Percentiles rank a stretch among this genome's conserved stretches.
phyloP scores from a whole-genome alignment of 768 basidiomycete genomes.

The Pleurotus giganteus region DNA sequence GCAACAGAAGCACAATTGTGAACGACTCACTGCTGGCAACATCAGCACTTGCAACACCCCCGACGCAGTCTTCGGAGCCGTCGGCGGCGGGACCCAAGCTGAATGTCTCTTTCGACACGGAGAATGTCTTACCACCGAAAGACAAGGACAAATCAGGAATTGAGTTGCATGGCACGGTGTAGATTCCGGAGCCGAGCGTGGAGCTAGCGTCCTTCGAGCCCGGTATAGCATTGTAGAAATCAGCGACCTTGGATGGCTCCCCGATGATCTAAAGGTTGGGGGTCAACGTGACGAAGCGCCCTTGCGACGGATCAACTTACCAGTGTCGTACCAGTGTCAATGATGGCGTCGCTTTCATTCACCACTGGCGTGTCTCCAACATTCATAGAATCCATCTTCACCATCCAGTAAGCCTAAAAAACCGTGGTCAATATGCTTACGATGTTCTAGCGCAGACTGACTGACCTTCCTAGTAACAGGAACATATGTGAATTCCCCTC shows the following conservation, averaged over 20 bases:
- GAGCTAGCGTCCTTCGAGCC: background rate
- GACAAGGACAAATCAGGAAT: slow-evolving; percentile 29
- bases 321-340: slow-evolving; percentile 8
- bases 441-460: background rate
- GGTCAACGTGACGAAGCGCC: too few species aligned
- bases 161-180: slow-evolving; percentile 26
- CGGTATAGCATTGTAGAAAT: slow-evolving; percentile 5
- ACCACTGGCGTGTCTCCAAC: background rate
- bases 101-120: slow-evolving; percentile 41
- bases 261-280: background rate
- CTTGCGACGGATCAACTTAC: background rate
- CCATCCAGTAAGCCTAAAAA: slow-evolving; percentile 3
- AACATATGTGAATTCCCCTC: slow-evolving; percentile 34
- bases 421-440: background rate
- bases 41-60: slow-evolving; percentile 23
- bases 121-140: slow-evolving; percentile 35
- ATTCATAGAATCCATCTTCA: background rate
- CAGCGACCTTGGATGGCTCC: background rate
- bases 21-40: slow-evolving; percentile 4
- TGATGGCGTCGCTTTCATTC: background rate
- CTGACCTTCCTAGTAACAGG: slow-evolving; percentile 1
- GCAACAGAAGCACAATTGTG: background rate
- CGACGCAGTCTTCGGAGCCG: slow-evolving; percentile 55
- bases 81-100: slow-evolving; percentile 45
- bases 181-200: background rate